Base-by-base conservation (phyloP, 2,329 filamentous ascomycete species). In the Ceratocystis ficicola region DNA sequence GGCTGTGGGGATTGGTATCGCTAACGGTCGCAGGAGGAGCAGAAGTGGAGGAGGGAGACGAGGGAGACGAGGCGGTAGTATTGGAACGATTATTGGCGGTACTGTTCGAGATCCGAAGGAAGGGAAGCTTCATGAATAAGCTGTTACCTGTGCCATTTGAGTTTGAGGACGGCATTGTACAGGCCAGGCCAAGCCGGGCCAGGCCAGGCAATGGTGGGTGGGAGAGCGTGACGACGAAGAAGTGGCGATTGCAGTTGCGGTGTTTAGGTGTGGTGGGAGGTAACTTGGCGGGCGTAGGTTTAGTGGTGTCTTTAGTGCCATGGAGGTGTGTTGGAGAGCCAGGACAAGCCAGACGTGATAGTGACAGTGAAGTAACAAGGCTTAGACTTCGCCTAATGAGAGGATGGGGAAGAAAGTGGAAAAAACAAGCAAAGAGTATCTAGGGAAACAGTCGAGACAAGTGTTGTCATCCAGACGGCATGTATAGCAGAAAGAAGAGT, bases 91-190 rank as follows among this genome's bases (percentile, higher is more conserved):
- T 15, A n/a, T 8, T 36, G 55, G 17, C 10, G 44, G 64, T 44
- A 36, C 50, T 46, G 28, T 32, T 60, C 6, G 57, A 25, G 36
- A 59, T 44, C 6, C 59, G 65, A 50, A 66, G 65, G 41, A 66
- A 62, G 2, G 65, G 65, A 22, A 66, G 65, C 32, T 48, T 63
- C 28, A 48, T n/a, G 61, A 48, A 44, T n/a, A 63, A 48, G 46
- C 61, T 46, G 15, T 17, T 32, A 30, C 61, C 17, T 12, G 44
- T 50, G 61, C 55, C 17, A 32, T 36, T 59, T n/a, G 55, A 59
- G 55, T 30, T 59, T 36, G 55, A 36, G 32, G 55, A 20, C 55
- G 55, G 55, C 55, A 59, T 59, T 59, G 55, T 59, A 59, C 28
- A 20, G 55, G 28, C 55, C 20, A 52, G 48, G 48, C 20, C 20